These are phyloP conservation scores for Trichoderma arundinaceum DNA, from an alignment of 2,329 filamentous ascomycete species.

Conservation along the genomic window DNA sequence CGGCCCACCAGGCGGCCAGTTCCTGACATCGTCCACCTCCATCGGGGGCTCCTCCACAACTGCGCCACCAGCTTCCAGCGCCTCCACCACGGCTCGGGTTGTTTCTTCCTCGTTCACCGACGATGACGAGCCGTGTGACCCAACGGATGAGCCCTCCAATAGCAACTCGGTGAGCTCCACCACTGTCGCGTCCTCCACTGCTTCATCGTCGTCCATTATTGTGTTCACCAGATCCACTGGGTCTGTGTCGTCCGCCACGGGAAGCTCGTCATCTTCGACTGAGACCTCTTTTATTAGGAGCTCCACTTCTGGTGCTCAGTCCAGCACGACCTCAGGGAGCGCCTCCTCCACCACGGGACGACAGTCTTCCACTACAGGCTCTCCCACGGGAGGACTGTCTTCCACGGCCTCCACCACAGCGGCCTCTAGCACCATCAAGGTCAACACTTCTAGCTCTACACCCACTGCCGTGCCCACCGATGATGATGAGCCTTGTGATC, in stretches of 20 bases:
- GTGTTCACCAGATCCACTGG: background rate
- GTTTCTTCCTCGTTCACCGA: background rate
- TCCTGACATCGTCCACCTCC: background rate
- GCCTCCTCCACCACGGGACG: background rate
- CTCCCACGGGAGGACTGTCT: background rate
- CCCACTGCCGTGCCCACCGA: slow-evolving; percentile 10
- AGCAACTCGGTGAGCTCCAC: background rate
- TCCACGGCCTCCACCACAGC: background rate
- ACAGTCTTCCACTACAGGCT: background rate
- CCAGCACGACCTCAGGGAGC: background rate
- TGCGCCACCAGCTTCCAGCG: background rate
- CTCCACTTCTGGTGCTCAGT: slow-evolving; percentile 14
- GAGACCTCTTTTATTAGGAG: background rate
- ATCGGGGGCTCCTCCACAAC: slow-evolving; percentile 8
- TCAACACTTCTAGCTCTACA: background rate
- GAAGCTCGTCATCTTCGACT: background rate
- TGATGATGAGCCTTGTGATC: slow-evolving; percentile 7
- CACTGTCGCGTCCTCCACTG: background rate
- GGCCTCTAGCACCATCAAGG: background rate
- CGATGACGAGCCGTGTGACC: background rate
- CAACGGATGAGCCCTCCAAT: background rate
- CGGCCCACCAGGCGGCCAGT: background rate
- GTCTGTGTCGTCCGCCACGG: background rate
- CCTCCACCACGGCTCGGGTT: slow-evolving; percentile 1
- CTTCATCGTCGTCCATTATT: background rate